Evolutionary conservation across 345 rosid species (phyloP).

Genomic region (Odontarrhena argentea): DNA sequence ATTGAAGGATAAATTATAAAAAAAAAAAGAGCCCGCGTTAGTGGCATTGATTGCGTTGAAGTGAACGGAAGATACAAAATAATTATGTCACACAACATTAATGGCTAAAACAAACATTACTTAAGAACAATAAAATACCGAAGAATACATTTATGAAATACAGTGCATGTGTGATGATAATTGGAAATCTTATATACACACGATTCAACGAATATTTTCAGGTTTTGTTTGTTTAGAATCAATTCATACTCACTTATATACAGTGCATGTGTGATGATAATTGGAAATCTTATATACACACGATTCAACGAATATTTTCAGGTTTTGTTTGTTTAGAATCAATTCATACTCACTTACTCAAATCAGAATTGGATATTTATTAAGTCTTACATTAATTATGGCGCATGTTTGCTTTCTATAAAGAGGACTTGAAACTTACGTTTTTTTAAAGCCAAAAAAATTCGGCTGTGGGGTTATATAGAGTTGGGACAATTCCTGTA

Average conservation of each 20-base stretch:
- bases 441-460: slow-evolving; percentile 1
- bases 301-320: no score
- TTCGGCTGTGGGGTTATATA: background rate
- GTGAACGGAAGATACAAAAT: slow-evolving; percentile 15
- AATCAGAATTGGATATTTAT: background rate
- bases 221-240: no score
- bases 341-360: background rate
- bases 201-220: no score
- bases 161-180: slow-evolving; percentile 2
- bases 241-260: no score
- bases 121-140: background rate
- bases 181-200: background rate
- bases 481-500: background rate
- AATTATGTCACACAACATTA: background rate
- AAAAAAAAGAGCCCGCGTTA: slow-evolving; percentile 20
- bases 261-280: slow-evolving; percentile 2
- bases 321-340: background rate
- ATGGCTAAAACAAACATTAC: background rate
- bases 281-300: background rate
- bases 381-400: background rate
- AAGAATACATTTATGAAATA: background rate
- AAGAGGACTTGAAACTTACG: background rate
- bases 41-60: slow-evolving; percentile 35
- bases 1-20: background rate
- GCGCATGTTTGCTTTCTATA: background rate